Percentiles rank a stretch among this genome's conserved stretches.
Evolutionary conservation across 352 stramenopile species (phyloP).

Genomic region (Phytophthora brassicae): DNA sequence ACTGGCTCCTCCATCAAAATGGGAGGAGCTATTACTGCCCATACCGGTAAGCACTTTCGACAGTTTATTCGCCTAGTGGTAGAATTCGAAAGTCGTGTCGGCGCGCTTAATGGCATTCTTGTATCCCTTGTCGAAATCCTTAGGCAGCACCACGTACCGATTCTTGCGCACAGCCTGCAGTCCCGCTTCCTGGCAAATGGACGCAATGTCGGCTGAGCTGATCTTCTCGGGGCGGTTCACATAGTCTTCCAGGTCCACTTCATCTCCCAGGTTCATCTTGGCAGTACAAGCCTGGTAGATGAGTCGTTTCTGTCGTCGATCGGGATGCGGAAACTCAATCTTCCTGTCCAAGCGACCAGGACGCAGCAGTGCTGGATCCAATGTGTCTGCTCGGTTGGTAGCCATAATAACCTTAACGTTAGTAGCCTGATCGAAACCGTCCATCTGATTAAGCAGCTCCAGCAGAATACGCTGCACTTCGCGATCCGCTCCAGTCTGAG

Average conservation of each 20-base stretch:
- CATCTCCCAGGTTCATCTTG: conserved; percentile 99
- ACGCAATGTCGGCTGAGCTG: conserved; percentile 96
- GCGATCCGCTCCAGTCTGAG: conserved; percentile 96
- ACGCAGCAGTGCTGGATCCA: conserved; percentile 98
- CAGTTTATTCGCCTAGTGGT: conserved; percentile 73
- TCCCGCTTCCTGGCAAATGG: conserved; percentile 99
- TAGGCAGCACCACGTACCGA: conserved; percentile 99
- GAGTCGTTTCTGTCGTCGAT: conserved; percentile 99
- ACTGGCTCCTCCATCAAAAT: no score
- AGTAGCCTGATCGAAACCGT: conserved; percentile 99
- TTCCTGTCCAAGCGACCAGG: conserved; percentile 98
- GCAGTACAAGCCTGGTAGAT: conserved; percentile 99
- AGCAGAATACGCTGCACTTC: conserved; percentile 99
- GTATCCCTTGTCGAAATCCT: conserved; percentile 99
- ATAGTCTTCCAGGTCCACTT: conserved; percentile 99
- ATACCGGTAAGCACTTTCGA: no score
- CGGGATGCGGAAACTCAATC: conserved; percentile 99
- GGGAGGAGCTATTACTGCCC: no score
- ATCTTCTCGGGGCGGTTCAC: conserved; percentile 99
- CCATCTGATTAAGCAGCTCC: conserved; percentile 99
- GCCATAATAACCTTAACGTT: conserved; percentile 99
- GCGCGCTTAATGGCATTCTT: conserved; percentile 99
- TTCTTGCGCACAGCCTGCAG: conserved; percentile 99
- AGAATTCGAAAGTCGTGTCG: conserved; percentile 99
- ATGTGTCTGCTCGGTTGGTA: conserved; percentile 98